Conservation (phyloP, 2,329 filamentous ascomycete genomes). For the Cercospora sojina region DNA sequence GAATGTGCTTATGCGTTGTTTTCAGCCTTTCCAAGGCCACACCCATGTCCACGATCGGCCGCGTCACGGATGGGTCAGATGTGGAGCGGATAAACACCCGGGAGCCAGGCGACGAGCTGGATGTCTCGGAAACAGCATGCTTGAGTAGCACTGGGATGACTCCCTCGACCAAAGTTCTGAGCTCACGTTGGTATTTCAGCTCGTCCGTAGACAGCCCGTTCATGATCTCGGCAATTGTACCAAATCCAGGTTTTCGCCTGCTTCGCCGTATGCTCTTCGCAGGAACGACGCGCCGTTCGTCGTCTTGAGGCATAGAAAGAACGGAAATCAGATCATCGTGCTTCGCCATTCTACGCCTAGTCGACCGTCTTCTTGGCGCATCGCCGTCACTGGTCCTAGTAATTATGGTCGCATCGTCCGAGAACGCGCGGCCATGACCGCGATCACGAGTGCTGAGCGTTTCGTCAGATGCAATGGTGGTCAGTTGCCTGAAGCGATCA, state of each 20-base stretch:
- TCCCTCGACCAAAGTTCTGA: conserved; percentile 90
- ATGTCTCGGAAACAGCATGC: conserved; percentile 70
- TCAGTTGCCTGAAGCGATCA: conserved; percentile 44
- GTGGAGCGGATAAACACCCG: conserved; percentile 37
- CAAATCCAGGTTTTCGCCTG: conserved; percentile 62
- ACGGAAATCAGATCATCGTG: conserved; percentile 94
- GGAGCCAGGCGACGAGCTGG: conserved; percentile 49
- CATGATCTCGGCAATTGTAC: conserved; percentile 73
- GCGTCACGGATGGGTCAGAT: conserved; percentile 65
- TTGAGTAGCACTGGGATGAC: conserved; percentile 90
- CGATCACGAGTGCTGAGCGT: conserved; percentile 42
- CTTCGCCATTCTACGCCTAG: conserved; percentile 68
- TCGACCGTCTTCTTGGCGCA: conserved; percentile 31
- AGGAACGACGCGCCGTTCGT: conserved; percentile 69
- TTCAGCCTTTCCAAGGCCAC: conserved; percentile 82
- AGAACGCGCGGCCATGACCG: conserved; percentile 29
- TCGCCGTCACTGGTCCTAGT: conserved; percentile 35
- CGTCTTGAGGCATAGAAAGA: conserved; percentile 63
- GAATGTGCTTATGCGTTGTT: conserved; percentile 75
- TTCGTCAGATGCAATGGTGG: conserved; percentile 60
- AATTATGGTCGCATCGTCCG: conserved; percentile 34
- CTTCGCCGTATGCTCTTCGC: conserved; percentile 75
- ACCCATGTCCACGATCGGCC: conserved; percentile 92
- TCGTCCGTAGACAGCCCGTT: conserved; percentile 81
- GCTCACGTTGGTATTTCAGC: conserved; percentile 80